Base-by-base conservation (phyloP, 225 moss, liverwort and hornwort species). In the Pseudoscleropodium purum region DNA sequence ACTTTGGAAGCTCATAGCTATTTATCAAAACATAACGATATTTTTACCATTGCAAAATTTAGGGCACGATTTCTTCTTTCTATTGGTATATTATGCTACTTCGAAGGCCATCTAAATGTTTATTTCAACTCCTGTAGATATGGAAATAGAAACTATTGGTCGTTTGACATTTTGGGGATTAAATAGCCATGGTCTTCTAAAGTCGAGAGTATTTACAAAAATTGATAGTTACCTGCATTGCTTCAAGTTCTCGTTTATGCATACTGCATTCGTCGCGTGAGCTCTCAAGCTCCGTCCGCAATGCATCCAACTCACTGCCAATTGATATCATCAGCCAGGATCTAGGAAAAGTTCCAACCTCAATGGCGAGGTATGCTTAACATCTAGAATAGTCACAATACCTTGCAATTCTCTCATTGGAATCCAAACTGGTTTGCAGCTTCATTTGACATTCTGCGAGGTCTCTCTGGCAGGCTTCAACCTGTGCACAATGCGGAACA, bases 401-500 rank as follows among this genome's bases (percentile, higher is more conserved):
- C 97, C 98, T 92, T 78, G 90, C 87, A 91, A 95, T 80, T 88
- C 94, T 94, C 84, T 93, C 87, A 60, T 98, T 96, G 62, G 95
- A 92, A 91, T 88, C 91, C 63, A 94, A 86, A 88, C 93, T 95
- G 60, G 88, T 89, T 82, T 91, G 93, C 70, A 98, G 92, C 77
- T 95, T 95, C 63, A 54, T 85, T 60, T 92, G 93, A 90, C 93
- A 95, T 68, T 97, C 95, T 70, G 95, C 92, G 79, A 96, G 82
- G 74, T 95, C 93, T 69, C 88, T 91, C 69, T 91, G 92, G 88
- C 92, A 94, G 80, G 81, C 90, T 43, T 92, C 95, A 82, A 94
- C 93, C 95, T 97, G 94, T 78, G 78, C 79, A 80, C 68, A 87
- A 89, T 54, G 52, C 33, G n/a, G 49, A 88, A 47, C 81, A 61